These are phyloP conservation scores for Bryum argenteum DNA, from an alignment of 225 moss, liverwort and hornwort genomes.

Conservation along the genomic window DNA sequence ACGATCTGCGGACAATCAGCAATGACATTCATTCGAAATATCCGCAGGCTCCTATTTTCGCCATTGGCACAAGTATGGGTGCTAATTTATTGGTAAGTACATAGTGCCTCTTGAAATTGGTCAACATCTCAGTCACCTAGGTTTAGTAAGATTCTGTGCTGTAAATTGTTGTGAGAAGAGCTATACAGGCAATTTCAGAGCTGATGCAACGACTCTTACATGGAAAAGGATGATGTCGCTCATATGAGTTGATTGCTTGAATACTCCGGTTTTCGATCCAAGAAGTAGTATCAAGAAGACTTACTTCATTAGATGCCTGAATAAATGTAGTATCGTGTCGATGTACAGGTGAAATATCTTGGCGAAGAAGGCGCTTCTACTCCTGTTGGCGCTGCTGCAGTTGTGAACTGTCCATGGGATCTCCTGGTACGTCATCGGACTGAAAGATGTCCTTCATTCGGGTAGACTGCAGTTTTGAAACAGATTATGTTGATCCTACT, in stretches of 20 bases:
- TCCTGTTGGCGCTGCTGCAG: conserved; percentile 62
- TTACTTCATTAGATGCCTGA: background rate
- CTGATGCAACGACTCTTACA: background rate
- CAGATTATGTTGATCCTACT: background rate
- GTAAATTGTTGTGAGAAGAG: background rate
- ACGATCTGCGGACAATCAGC: conserved; percentile 61
- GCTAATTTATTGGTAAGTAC: conserved; percentile 66
- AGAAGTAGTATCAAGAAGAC: background rate
- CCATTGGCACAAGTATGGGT: conserved; percentile 65
- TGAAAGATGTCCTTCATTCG: background rate
- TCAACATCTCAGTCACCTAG: background rate
- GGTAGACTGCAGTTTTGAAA: background rate
- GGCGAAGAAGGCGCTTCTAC: conserved; percentile 65
- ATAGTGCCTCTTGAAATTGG: background rate
- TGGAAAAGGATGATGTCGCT: background rate
- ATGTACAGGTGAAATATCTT: conserved; percentile 64
- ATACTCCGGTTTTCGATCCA: conserved; percentile 3
- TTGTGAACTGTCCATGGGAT: conserved; percentile 75
- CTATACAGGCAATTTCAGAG: background rate
- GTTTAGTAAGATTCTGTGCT: background rate
- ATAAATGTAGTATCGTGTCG: background rate
- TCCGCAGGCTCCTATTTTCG: conserved; percentile 60
- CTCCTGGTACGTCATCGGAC: conserved; percentile 50
- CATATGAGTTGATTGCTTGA: background rate
- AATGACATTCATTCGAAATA: conserved; percentile 53